Evolutionary conservation across 1,284 basidiomycete species (phyloP).

Genomic region (Takashimella koratensis): DNA sequence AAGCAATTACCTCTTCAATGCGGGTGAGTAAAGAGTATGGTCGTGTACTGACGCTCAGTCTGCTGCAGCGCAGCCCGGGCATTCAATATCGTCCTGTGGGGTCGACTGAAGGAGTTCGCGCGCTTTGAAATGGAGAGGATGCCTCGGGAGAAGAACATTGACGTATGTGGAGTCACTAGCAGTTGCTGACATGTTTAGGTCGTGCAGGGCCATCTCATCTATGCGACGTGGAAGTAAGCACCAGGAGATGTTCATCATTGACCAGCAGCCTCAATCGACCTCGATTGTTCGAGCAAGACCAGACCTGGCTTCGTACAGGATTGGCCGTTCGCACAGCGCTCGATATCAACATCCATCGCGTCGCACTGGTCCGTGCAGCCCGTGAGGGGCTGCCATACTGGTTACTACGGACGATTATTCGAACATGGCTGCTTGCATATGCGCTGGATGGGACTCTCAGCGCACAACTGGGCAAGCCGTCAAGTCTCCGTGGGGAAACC

Average conservation of each 20-base stretch:
- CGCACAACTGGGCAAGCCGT: constrained; percentile 30
- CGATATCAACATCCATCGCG: constrained; percentile 37
- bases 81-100: constrained; percentile 30
- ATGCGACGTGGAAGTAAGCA: constrained; percentile 28
- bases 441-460: constrained; percentile 25
- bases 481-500: constrained; percentile 16
- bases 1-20: constrained; percentile 37
- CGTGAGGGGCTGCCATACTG: constrained; percentile 22
- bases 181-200: background rate
- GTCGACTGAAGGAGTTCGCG: constrained; percentile 31
- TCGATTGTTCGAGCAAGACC: constrained; percentile 30
- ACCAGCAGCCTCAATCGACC: constrained; percentile 19
- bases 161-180: constrained; percentile 11
- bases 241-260: background rate
- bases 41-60: constrained; percentile 10
- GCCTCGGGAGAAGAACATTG: constrained; percentile 35
- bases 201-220: constrained; percentile 35
- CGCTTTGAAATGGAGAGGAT: constrained; percentile 32
- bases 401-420: constrained; percentile 25
- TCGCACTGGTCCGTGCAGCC: constrained; percentile 22
- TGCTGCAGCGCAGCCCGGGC: constrained; percentile 32
- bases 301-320: constrained; percentile 32
- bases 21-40: constrained; percentile 16
- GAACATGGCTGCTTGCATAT: constrained; percentile 31
- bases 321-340: constrained; percentile 28